These are phyloP conservation scores for Saccharata proteae DNA, from an alignment of 2,329 filamentous ascomycete species.

Conservation along the genomic window DNA sequence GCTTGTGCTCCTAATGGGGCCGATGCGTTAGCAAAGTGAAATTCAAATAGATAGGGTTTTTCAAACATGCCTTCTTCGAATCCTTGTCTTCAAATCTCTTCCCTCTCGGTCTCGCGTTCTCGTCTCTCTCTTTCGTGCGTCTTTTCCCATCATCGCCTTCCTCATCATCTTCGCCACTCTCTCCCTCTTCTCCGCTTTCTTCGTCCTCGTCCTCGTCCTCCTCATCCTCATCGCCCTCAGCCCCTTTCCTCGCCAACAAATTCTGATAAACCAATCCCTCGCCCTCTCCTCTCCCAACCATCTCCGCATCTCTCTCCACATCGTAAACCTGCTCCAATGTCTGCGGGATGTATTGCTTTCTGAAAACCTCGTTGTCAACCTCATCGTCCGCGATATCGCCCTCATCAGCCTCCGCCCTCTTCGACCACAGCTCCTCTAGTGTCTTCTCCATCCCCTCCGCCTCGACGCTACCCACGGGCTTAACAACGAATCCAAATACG, in stretches of 20 bases:
- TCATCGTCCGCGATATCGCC: conserved; percentile 44
- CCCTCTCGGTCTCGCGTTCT: conserved; percentile 19
- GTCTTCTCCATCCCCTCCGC: conserved; percentile 48
- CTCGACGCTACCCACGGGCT: conserved; percentile 46
- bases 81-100: conserved; percentile 77
- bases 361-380: conserved; percentile 83
- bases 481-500: conserved; percentile 76
- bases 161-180: conserved; percentile 20
- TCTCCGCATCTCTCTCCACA: conserved; percentile 77
- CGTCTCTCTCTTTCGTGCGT: conserved; percentile 18
- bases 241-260: conserved; percentile 60
- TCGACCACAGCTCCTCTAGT: conserved; percentile 56
- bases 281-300: conserved; percentile 60
- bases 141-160: conserved; percentile 12
- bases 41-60: conserved; percentile 12
- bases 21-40: conserved; percentile 8
- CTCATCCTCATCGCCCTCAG: conserved; percentile 18
- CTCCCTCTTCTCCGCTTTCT: conserved; percentile 33
- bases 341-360: conserved; percentile 92
- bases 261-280: conserved; percentile 75
- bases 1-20: conserved; percentile 64
- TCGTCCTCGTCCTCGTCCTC: conserved; percentile 29
- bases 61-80: conserved; percentile 70
- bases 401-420: conserved; percentile 36
- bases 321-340: conserved; percentile 95